These are phyloP conservation scores for Conticribra weissflogii DNA, from an alignment of 108 stramenopile genomes.

Conservation along the genomic window DNA sequence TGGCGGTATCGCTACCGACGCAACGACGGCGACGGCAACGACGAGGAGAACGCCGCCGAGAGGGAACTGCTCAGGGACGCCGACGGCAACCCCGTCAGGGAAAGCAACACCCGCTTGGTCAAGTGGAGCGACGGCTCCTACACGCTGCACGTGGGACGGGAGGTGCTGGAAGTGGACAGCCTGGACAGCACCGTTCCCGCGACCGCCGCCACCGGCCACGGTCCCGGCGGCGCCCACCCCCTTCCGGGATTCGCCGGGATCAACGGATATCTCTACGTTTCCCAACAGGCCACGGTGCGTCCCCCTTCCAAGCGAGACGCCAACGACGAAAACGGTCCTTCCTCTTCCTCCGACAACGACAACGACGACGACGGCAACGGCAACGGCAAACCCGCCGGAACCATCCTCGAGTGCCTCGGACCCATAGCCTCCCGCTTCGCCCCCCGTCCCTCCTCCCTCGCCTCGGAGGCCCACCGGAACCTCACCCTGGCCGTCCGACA, in stretches of 20 bases:
- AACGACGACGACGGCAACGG: constrained; percentile 51
- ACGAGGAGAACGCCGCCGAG: constrained; percentile 12
- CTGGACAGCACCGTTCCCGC: constrained; percentile 35
- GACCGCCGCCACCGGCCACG: constrained; percentile 1
- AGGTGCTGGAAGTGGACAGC: constrained; percentile 82
- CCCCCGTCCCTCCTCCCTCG: constrained; percentile 69
- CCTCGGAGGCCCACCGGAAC: constrained; percentile 82
- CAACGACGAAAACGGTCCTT: constrained; percentile 1
- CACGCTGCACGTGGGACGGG: constrained; percentile 84
- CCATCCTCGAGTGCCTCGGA: constrained; percentile 77
- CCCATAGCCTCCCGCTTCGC: constrained; percentile 60
- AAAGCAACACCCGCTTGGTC: constrained; percentile 82
- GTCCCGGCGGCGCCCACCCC: not conserved
- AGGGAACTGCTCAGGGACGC: constrained; percentile 48
- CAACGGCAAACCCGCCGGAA: constrained; percentile 51
- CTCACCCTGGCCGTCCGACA: constrained; percentile 78
- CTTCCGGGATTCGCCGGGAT: constrained; percentile 61
- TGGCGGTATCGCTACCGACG: constrained; percentile 71
- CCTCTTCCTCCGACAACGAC: too few species aligned
- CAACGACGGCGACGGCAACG: constrained; percentile 15
- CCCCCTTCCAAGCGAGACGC: constrained; percentile 26
- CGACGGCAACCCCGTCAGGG: constrained; percentile 45
- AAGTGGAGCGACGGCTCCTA: constrained; percentile 90
- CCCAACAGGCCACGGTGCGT: constrained; percentile 68
- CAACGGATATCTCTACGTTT: constrained; percentile 76